phyloP scores from a whole-genome alignment of 371 early-diverging fungal genomes.

The Enterospora canceri region DNA sequence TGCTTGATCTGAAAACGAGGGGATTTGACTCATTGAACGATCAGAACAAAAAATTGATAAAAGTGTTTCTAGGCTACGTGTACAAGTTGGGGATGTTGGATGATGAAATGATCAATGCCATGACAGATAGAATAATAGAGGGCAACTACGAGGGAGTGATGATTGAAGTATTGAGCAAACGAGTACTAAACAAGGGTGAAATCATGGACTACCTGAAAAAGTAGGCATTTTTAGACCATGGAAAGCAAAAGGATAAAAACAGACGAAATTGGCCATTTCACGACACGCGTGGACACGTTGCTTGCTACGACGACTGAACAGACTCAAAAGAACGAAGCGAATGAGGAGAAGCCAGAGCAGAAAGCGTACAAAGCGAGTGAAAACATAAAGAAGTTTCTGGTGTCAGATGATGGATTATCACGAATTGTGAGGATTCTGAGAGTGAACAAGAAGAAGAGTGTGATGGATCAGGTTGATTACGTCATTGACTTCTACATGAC shows the following conservation, averaged over 20 bases:
- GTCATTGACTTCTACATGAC: slow-evolving; percentile 37
- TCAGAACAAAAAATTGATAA: background rate
- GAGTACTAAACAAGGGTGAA: no score
- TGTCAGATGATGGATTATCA: slow-evolving; percentile 23
- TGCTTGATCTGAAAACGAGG: background rate
- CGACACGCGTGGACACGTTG: background rate
- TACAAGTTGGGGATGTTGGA: background rate
- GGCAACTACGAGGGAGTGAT: background rate
- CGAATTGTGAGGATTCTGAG: slow-evolving; percentile 18
- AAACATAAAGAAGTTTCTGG: slow-evolving; percentile 29
- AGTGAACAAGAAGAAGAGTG: background rate
- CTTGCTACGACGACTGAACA: background rate
- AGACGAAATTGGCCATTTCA: no score
- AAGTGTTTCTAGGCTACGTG: background rate
- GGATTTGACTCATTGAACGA: background rate
- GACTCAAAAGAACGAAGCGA: background rate
- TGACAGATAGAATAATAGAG: background rate
- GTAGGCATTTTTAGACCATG: background rate
- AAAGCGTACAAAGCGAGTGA: slow-evolving; percentile 38
- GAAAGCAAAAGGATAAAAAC: background rate
- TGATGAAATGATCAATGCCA: background rate
- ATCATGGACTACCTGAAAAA: no score
- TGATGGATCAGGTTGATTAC: slow-evolving; percentile 20
- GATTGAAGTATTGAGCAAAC: background rate
- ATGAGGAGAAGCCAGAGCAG: slow-evolving; percentile 13